A percentile compares a stretch with the other conserved stretches of the same genome.
Evolutionary conservation across 768 basidiomycete species (phyloP).

Genomic region (Lactifluus hygrophoroides): DNA sequence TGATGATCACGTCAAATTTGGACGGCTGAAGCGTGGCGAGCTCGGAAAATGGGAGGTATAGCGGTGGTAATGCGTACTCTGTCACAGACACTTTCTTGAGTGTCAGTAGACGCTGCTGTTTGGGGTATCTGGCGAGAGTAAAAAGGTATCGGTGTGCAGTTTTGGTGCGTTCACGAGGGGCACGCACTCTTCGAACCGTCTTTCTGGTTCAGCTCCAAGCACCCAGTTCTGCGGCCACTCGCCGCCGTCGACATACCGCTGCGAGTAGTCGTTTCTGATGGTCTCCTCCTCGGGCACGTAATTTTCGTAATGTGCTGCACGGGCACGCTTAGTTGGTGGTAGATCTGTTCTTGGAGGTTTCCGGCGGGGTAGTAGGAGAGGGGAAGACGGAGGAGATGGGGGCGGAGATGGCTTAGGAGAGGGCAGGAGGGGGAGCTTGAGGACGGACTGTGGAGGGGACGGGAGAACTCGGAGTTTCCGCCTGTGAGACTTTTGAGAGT

Average conservation of each 20-base stretch:
- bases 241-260: conserved; percentile 82
- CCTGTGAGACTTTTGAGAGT: conserved; percentile 47
- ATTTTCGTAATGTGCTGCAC: conserved; percentile 61
- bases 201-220: conserved; percentile 78
- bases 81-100: conserved; percentile 78
- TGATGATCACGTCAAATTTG: conserved; percentile 87
- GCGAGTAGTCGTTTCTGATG: conserved; percentile 90
- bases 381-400: conserved; percentile 39
- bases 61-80: conserved; percentile 59
- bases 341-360: conserved; percentile 40
- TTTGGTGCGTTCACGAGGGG: neutral
- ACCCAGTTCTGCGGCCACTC: conserved; percentile 95
- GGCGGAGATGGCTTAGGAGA: conserved; percentile 44
- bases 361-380: conserved; percentile 28
- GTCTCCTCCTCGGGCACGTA: conserved; percentile 94
- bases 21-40: conserved; percentile 47
- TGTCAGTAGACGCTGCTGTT: conserved; percentile 74
- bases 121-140: conserved; percentile 71
- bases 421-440: conserved; percentile 13
- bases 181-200: conserved; percentile 86
- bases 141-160: neutral
- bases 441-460: conserved; percentile 36
- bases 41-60: conserved; percentile 56
- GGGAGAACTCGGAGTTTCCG: conserved; percentile 48
- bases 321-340: conserved; percentile 66